Evolutionary conservation across 495 filamentous ascomycete genomes (phyloP).

Genomic region (Penicillium fimorum): DNA sequence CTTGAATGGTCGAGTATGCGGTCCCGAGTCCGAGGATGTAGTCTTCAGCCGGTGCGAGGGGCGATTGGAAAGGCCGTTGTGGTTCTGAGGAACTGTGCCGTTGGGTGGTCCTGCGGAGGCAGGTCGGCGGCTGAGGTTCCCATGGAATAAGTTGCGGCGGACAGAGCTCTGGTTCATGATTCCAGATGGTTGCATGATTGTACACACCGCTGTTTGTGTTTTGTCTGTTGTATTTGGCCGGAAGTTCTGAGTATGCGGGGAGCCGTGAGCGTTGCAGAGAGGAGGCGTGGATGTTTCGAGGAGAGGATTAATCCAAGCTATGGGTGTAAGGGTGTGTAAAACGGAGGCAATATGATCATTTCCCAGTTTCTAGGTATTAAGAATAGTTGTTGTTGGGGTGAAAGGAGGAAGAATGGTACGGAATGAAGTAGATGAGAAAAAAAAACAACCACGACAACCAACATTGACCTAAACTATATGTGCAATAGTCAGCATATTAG

Average conservation of each 20-base stretch:
- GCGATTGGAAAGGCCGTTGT: slow-evolving; percentile 26
- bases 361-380: neutral
- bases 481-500: neutral
- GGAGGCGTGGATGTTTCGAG: neutral
- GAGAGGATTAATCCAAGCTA: neutral
- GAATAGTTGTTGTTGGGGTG: slow-evolving; percentile 6
- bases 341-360: neutral
- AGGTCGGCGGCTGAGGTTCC: slow-evolving; percentile 66
- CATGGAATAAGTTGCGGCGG: slow-evolving; percentile 74
- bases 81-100: slow-evolving; percentile 15
- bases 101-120: slow-evolving; percentile 43
- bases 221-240: neutral
- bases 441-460: neutral
- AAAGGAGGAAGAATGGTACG: neutral
- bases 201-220: neutral
- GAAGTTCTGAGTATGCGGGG: neutral
- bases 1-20: slow-evolving; percentile 32
- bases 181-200: slow-evolving; percentile 2
- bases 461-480: neutral
- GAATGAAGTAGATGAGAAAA: slow-evolving; percentile 9
- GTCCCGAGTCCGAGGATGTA: slow-evolving; percentile 37
- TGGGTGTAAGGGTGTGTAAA: neutral
- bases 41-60: slow-evolving; percentile 35
- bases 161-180: slow-evolving; percentile 44
- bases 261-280: neutral